Percentiles rank a stretch among this genome's conserved stretches.
phyloP scores from a whole-genome alignment of 2,329 filamentous ascomycete genomes.

The Claviceps quebecensis region DNA sequence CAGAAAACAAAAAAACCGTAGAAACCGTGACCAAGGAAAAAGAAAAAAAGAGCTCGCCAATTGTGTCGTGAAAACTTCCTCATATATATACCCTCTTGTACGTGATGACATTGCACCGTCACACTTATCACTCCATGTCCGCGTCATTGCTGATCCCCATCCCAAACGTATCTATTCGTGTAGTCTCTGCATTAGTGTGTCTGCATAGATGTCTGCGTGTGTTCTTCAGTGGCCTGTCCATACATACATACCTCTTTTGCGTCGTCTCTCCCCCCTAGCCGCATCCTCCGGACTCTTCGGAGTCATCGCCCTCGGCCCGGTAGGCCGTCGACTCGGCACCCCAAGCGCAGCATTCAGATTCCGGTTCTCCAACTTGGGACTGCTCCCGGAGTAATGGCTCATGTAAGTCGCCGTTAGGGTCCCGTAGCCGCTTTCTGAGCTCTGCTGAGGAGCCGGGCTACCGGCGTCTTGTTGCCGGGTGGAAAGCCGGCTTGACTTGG shows the following conservation, averaged over 20 bases:
- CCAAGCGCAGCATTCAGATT: constrained; percentile 41
- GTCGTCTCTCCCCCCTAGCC: constrained; percentile 32
- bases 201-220: background rate
- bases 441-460: constrained; percentile 43
- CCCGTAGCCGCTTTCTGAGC: constrained; percentile 39
- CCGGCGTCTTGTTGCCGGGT: constrained; percentile 37
- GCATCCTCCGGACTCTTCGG: constrained; percentile 36
- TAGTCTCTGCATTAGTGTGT: background rate
- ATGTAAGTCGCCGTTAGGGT: constrained; percentile 31
- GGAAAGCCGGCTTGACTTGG: constrained; percentile 31
- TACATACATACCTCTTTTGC: constrained; percentile 42
- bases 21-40: no score
- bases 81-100: no score
- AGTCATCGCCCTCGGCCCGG: constrained; percentile 47
- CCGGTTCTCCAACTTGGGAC: constrained; percentile 41
- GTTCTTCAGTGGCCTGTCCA: background rate
- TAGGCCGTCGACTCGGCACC: constrained; percentile 38
- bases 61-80: no score
- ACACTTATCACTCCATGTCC: constrained; percentile 20
- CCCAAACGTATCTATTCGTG: constrained; percentile 13
- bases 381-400: constrained; percentile 41
- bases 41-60: no score
- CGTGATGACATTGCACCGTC: background rate
- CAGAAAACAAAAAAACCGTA: no score
- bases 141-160: constrained; percentile 20